phyloP scores from a whole-genome alignment of 2,329 filamentous ascomycete genomes.

The Metarhizium guizhouense region DNA sequence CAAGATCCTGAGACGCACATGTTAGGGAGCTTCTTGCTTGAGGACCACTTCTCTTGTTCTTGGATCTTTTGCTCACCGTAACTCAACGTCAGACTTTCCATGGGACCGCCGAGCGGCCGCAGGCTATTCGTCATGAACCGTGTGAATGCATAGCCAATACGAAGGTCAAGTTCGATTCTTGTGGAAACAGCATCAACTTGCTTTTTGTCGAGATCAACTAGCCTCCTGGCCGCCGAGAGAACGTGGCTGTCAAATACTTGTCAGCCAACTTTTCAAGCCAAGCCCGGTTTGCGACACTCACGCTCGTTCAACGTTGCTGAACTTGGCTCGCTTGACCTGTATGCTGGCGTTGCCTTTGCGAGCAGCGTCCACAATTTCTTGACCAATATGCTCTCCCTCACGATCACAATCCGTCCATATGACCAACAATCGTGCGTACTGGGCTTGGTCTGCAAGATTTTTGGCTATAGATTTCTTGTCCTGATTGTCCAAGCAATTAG shows the following conservation, averaged over 20 bases:
- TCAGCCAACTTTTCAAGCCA: constrained; percentile 3
- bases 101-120: constrained; percentile 58
- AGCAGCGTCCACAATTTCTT: constrained; percentile 80
- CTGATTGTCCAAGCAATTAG: constrained; percentile 27
- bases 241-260: constrained; percentile 56
- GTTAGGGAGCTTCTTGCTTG: background rate
- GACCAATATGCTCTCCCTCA: constrained; percentile 92
- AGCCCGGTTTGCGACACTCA: constrained; percentile 30
- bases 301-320: constrained; percentile 93
- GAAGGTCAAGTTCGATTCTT: constrained; percentile 83
- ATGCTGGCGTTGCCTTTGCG: constrained; percentile 63
- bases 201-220: constrained; percentile 70
- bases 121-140: constrained; percentile 75
- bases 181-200: constrained; percentile 83
- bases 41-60: background rate
- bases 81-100: constrained; percentile 62
- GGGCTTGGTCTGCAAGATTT: constrained; percentile 77
- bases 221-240: constrained; percentile 68
- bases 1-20: constrained; percentile 56
- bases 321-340: constrained; percentile 75
- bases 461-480: constrained; percentile 73
- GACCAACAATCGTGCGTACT: constrained; percentile 64
- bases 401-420: constrained; percentile 99
- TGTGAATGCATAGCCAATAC: constrained; percentile 89
- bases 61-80: constrained; percentile 51